These are phyloP conservation scores for Erythrophleum fordii DNA, from an alignment of 306 rosid genomes.

Conservation along the genomic window DNA sequence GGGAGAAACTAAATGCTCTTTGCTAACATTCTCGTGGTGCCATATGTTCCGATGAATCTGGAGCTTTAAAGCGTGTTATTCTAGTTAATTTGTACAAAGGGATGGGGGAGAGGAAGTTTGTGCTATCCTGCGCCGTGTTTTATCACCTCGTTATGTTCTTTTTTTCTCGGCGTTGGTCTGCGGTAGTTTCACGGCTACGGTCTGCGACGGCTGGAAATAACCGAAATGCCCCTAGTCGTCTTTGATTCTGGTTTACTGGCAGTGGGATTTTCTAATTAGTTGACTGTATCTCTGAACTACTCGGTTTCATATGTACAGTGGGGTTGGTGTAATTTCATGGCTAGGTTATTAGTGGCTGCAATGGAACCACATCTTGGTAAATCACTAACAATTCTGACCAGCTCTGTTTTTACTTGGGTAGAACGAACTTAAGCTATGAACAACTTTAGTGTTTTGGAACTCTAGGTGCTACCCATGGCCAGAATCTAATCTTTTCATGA, in stretches of 20 bases:
- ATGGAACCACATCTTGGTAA: not conserved
- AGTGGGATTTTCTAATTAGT: slow-evolving; percentile 36
- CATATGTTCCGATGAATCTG: slow-evolving; percentile 2
- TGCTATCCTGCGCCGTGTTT: slow-evolving; percentile 14
- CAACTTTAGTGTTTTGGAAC: slow-evolving; percentile 16
- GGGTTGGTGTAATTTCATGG: not conserved
- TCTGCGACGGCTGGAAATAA: slow-evolving; percentile 36
- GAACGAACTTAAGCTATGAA: slow-evolving; percentile 5
- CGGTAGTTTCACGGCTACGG: not conserved
- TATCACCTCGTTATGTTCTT: no score
- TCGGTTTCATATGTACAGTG: no score
- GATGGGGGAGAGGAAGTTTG: slow-evolving; percentile 18
- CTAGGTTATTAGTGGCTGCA: not conserved
- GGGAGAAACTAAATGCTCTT: not conserved
- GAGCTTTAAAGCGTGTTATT: not conserved
- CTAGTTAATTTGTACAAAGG: not conserved
- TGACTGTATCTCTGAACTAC: not conserved
- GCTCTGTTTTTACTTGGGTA: not conserved
- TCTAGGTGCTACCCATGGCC: not conserved
- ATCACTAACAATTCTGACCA: not conserved
- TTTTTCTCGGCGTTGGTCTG: not conserved
- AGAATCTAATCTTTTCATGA: not conserved
- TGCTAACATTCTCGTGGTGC: slow-evolving; percentile 42
- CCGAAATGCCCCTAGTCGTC: slow-evolving; percentile 39
- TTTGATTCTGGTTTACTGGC: not conserved